Evolutionary conservation across 768 basidiomycete genomes (phyloP), one percentile per base, ranked within the genome.

Genomic region (Mycena rebaudengoi): DNA sequence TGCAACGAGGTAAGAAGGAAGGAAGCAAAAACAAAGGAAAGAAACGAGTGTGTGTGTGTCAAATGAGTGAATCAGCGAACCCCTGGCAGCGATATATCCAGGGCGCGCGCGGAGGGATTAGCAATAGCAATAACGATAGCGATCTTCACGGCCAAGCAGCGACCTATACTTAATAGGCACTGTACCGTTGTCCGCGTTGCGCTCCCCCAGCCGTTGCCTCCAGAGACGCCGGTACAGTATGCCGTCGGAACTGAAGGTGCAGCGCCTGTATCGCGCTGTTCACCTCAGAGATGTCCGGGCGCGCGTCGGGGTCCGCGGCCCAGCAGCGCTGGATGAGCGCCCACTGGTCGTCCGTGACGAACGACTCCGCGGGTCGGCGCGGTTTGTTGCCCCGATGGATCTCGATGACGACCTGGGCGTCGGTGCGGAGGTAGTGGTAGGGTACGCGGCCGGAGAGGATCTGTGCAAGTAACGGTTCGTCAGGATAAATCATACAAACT

Each of bases 371-470:
- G 0, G 80, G 81, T 5, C 81, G 73, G 3, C 79, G 76, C 14
- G 82, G 82, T 59, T 79, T 78, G 50, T 74, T 74, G 26, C 80
- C 80, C 44, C 73, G 70, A 62, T 81, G 76, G 35, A 83, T 64
- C 65, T 81, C 80, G 49, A 83, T 76, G 20, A 80, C 72, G n/a
- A 82, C 82, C 45, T 78, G 79, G 0, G 73, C 75, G 61, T 83
- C 79, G 10, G 62, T 70, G 7, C 69, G 70, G 16, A 82, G 64
- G 65, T 82, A 81, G 51, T 79, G 78, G 60, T 81, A 82, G 2
- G 82, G 82, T 37, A 80, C 76, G 10, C 79, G 71, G 2, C 80
- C 81, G 2, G 80, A 80, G 10, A 83, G 70, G 32, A 80, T 72
- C 79, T 80, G 43, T 8, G 50, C 46, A 33, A 16, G 1, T 7